Conservation (phyloP, 2,329 filamentous ascomycete species). For the Aspergillus brunneoviolaceus region DNA sequence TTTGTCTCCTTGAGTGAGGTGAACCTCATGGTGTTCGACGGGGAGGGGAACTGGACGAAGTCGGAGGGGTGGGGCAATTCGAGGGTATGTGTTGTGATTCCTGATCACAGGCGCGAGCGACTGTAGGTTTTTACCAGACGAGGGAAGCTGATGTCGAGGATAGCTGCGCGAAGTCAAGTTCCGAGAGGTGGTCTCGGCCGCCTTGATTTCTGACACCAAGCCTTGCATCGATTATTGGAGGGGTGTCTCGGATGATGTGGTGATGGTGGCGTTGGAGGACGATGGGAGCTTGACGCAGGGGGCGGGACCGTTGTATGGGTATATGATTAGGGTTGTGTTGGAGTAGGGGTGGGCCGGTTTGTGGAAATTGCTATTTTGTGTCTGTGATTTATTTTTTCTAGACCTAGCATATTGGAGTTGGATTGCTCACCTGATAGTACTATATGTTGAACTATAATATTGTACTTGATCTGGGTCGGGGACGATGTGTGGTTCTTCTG, state of each 20-base stretch:
- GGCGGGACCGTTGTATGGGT: neutral
- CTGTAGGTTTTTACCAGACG: too few species aligned
- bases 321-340: neutral
- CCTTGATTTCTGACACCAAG: neutral
- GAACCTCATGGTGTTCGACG: neutral
- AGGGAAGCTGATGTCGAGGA: neutral
- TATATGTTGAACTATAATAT: too few species aligned
- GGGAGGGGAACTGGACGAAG: neutral
- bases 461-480: too few species aligned
- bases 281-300: neutral
- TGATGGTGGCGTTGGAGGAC: neutral
- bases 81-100: too few species aligned
- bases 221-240: neutral
- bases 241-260: neutral
- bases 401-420: too few species aligned
- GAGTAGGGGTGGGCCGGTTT: too few species aligned
- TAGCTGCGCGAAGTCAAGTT: neutral
- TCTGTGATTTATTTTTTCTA: too few species aligned
- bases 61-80: neutral
- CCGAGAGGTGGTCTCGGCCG: neutral
- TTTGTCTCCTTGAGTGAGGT: neutral
- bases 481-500: too few species aligned
- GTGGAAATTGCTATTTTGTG: accelerated
- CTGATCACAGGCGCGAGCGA: too few species aligned
- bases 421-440: too few species aligned